Evolutionary conservation across 805 yeast genomes (phyloP), one percentile per base, ranked within the genome.

Genomic region (Yarrowia divulgata): DNA sequence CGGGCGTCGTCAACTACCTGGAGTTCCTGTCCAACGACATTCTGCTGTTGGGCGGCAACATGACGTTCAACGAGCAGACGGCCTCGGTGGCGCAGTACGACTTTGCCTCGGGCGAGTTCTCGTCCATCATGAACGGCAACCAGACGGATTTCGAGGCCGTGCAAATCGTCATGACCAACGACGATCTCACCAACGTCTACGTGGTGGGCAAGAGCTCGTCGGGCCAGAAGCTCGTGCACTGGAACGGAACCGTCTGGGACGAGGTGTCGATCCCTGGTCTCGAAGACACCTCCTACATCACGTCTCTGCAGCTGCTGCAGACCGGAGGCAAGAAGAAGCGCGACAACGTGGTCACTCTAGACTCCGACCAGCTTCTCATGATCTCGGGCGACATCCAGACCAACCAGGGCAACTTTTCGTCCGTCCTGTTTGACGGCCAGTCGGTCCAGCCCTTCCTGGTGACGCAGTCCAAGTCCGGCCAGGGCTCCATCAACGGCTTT

Each of bases 371-470:
- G 48, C 45, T 49, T 37, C 46, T 63, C 2, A 63, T 63, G 68
- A 63, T 63, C 7, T 63, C 68, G 2, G 68, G 68, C 3, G 57
- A 63, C 46, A 48, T 63, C 9, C 35, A 49, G 29, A 63, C 57
- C 48, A 62, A 75, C 32, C 87, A 84, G 74, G 95, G 93, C 0
- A 75, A 78, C 34, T 86, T 85, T 2, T 85, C 87, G 48, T 81
- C 87, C 35, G 94, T 93, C 0, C 78, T 85, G 37, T 91, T 77
- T 77, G 87, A 91, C 74, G 93, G 96, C 1, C 72, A 79, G 0
- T 63, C 73, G 8, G 92, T 97, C 97, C 74, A 79, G 39, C 97
- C 97, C 13, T 75, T 86, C 2, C 84, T 84, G 70, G 78, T 90
- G 1, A 77, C 83, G 75, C 8, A 70, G 69, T 19, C 72, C 72